Evolutionary conservation across 78 protist genomes (phyloP).

Genomic region (Cavenderia fasciculata): DNA sequence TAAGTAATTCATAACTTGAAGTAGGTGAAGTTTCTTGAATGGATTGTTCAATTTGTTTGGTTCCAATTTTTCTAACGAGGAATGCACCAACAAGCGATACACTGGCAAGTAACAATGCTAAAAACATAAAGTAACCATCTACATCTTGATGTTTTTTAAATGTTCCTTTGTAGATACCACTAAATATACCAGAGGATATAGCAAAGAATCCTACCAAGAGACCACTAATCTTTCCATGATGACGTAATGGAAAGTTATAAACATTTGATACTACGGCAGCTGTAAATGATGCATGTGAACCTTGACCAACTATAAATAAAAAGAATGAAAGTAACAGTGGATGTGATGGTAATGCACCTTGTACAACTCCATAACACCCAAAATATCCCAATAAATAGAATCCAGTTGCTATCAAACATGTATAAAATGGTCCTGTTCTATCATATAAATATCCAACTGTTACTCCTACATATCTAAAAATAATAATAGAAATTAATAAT

Average conservation of each 20-base stretch:
- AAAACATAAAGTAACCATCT: constrained; percentile 36
- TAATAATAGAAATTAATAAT: background rate
- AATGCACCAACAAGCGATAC: constrained; percentile 46
- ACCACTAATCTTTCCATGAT: constrained; percentile 62
- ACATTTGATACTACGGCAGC: constrained; percentile 19
- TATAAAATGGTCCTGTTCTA: constrained; percentile 53
- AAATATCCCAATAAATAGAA: constrained; percentile 55
- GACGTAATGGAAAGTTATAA: constrained; percentile 43
- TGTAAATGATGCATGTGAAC: constrained; percentile 61
- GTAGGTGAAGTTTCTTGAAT: too few species aligned
- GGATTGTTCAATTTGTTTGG: too few species aligned
- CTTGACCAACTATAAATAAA: constrained; percentile 57
- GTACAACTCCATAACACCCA: constrained; percentile 29
- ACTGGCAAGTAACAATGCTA: background rate
- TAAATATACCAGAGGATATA: constrained; percentile 47
- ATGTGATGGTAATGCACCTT: constrained; percentile 6
- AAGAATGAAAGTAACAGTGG: constrained; percentile 37
- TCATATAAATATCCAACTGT: constrained; percentile 61
- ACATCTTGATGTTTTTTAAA: constrained; percentile 28
- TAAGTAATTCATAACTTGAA: too few species aligned
- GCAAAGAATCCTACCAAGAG: constrained; percentile 51
- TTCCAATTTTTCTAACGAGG: constrained; percentile 16
- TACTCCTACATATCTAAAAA: constrained; percentile 21
- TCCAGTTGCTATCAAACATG: constrained; percentile 3
- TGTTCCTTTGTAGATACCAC: constrained; percentile 41